These are phyloP conservation scores for Medicago arabica DNA, from an alignment of 306 rosid species.

Conservation along the genomic window DNA sequence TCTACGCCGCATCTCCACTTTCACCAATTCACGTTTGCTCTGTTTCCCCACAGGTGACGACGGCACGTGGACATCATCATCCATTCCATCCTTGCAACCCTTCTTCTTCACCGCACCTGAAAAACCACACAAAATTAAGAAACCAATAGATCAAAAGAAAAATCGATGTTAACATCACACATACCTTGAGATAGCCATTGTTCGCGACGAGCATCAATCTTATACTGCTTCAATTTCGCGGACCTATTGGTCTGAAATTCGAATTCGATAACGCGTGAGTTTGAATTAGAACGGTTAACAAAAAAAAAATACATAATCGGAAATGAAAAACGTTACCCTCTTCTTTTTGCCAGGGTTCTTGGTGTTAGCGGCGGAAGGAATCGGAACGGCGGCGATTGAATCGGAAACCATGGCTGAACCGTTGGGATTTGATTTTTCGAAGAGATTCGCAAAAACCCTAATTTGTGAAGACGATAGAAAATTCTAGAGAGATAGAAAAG, in stretches of 20 bases:
- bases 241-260: slow-evolving; percentile 78
- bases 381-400: slow-evolving; percentile 67
- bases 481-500: slow-evolving; percentile 45
- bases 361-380: slow-evolving; percentile 70
- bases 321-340: slow-evolving; percentile 62
- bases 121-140: slow-evolving; percentile 22
- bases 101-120: slow-evolving; percentile 73
- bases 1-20: slow-evolving; percentile 54
- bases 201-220: slow-evolving; percentile 97
- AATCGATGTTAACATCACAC: background rate
- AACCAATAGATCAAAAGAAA: slow-evolving; percentile 16
- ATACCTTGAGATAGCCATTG: slow-evolving; percentile 96
- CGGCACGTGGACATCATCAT: slow-evolving; percentile 43
- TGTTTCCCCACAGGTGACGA: slow-evolving; percentile 40
- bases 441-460: slow-evolving; percentile 66
- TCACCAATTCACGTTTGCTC: slow-evolving; percentile 51
- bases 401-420: slow-evolving; percentile 76
- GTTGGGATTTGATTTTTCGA: slow-evolving; percentile 44
- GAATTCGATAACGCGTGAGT: background rate
- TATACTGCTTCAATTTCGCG: slow-evolving; percentile 96
- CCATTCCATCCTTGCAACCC: slow-evolving; percentile 64
- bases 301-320: background rate
- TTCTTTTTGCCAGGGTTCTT: slow-evolving; percentile 86
- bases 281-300: background rate
- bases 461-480: slow-evolving; percentile 43